Evolutionary conservation across 2,329 filamentous ascomycete genomes (phyloP), one percentile per base, ranked within the genome.

Genomic region (Trichoderma sp.): DNA sequence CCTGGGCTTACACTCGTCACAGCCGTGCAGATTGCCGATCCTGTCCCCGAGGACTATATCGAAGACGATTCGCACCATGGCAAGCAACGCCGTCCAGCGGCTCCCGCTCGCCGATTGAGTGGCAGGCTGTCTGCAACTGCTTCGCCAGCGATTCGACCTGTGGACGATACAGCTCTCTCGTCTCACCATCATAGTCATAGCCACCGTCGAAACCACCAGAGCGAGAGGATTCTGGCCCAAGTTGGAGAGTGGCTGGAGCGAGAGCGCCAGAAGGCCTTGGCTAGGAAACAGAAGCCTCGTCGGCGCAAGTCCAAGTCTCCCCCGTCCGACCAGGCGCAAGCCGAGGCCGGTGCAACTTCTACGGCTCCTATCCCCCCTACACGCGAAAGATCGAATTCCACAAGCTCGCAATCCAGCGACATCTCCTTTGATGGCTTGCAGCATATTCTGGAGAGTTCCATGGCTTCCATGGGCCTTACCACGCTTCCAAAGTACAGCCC

Each of bases 161-260:
- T 74, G 7, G 79, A 82, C 17, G 80, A 82, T 9, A 59, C 75
- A 6, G 28, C 73, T 9, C 72, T 74, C n/a, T 70, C 76, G 34
- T 76, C 75, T 17, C 66, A 69, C 59, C 66, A 69, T 28, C 36
- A 67, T 55, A 77, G 80, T 11, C 78, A 80, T 57, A 77, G 80
- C 12, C 78, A 80, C 71, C 79, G 77, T 20, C 79, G 79, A 34
- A 80, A 80, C 68, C 82, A 84, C 70, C 80, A 84, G 64, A 84
- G 84, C 67, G 84, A 90, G 75, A 88, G 85, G 74, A 81, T 97
- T 8, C 82, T 96, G 32, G 86, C 90, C 23, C 93, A 97, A 78
- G 90, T 98, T 15, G 87, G 88, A 30, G 90, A 93, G 74, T 98
- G 95, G 95, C 83, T 98, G 50, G 90, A 95, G 76, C 88, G 91